Conservation (phyloP, 2,329 filamentous ascomycete species). For the Davidsoniella australis region DNA sequence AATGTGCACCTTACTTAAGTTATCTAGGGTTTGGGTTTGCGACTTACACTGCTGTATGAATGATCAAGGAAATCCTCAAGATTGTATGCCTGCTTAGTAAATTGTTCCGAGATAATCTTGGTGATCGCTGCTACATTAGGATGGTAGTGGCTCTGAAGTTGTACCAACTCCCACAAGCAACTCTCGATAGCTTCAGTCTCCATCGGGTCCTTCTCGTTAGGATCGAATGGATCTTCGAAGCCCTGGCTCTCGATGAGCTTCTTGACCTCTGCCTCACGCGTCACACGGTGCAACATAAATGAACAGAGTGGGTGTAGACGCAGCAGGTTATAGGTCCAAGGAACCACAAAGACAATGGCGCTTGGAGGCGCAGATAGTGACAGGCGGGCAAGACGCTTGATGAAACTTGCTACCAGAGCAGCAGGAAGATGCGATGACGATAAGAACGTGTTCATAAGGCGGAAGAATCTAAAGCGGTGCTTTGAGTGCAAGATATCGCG, state of each 20-base stretch:
- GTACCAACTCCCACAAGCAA: slow-evolving; percentile 86
- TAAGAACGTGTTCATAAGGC: slow-evolving; percentile 79
- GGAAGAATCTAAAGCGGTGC: slow-evolving; percentile 84
- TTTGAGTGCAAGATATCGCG: slow-evolving; percentile 78
- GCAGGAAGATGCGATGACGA: slow-evolving; percentile 83
- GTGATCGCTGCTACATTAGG: slow-evolving; percentile 90
- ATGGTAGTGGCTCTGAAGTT: slow-evolving; percentile 83
- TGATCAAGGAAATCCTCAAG: slow-evolving; percentile 96
- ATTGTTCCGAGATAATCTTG: slow-evolving; percentile 89
- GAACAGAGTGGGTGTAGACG: slow-evolving; percentile 79
- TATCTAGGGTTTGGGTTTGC: neutral
- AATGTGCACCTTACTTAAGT: neutral
- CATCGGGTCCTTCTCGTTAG: slow-evolving; percentile 65
- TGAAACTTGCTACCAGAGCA: slow-evolving; percentile 79
- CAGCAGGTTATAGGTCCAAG: slow-evolving; percentile 90
- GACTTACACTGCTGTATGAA: slow-evolving; percentile 62
- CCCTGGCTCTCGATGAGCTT: slow-evolving; percentile 43
- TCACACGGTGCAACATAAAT: slow-evolving; percentile 83
- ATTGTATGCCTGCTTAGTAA: slow-evolving; percentile 88
- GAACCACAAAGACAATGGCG: slow-evolving; percentile 74
- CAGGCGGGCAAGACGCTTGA: slow-evolving; percentile 78
- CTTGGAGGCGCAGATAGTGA: slow-evolving; percentile 77
- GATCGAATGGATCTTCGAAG: slow-evolving; percentile 56
- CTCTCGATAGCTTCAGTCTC: slow-evolving; percentile 77
- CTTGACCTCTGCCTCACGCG: slow-evolving; percentile 38